Conservation (phyloP, 2,329 filamentous ascomycete genomes). For the Myriangium duriaei region DNA sequence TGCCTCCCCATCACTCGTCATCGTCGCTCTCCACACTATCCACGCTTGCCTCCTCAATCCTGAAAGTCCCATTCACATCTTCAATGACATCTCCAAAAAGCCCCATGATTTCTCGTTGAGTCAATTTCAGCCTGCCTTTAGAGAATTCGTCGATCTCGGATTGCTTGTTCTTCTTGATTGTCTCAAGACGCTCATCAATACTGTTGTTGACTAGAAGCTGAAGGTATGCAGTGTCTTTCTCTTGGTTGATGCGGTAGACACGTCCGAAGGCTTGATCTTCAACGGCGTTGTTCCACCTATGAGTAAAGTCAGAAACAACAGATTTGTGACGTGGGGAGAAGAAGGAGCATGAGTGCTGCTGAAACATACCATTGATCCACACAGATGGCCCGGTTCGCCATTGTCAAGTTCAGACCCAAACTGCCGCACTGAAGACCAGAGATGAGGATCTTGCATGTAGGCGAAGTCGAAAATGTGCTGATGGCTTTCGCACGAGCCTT, state of each 20-base stretch:
- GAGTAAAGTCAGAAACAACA: not conserved
- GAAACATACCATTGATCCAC: constrained; percentile 31
- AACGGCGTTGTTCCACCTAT: constrained; percentile 31
- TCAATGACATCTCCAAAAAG: constrained; percentile 30
- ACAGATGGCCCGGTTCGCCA: constrained; percentile 38
- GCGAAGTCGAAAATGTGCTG: constrained; percentile 31
- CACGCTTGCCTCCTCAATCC: no score
- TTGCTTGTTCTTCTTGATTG: constrained; percentile 45
- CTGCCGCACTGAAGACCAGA: constrained; percentile 47
- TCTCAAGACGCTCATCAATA: constrained; percentile 45
- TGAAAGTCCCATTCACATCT: constrained; percentile 5
- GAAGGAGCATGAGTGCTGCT: not conserved
- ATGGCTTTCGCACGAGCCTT: constrained; percentile 35
- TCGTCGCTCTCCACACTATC: constrained; percentile 1
- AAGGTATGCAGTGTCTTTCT: constrained; percentile 45
- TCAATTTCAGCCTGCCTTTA: constrained; percentile 22
- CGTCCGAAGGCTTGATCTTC: constrained; percentile 39
- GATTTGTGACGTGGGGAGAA: not conserved
- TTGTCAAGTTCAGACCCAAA: constrained; percentile 46
- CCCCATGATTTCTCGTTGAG: constrained; percentile 29
- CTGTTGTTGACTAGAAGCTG: constrained; percentile 43
- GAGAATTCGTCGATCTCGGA: constrained; percentile 33
- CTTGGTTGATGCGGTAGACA: constrained; percentile 53
- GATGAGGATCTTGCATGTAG: constrained; percentile 36
- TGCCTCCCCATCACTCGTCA: no score